A percentile compares a stretch with the other conserved stretches of the same genome.
Evolutionary conservation across 495 filamentous ascomycete genomes (phyloP).

Genomic region (Hypoxylon lienhwacheense): DNA sequence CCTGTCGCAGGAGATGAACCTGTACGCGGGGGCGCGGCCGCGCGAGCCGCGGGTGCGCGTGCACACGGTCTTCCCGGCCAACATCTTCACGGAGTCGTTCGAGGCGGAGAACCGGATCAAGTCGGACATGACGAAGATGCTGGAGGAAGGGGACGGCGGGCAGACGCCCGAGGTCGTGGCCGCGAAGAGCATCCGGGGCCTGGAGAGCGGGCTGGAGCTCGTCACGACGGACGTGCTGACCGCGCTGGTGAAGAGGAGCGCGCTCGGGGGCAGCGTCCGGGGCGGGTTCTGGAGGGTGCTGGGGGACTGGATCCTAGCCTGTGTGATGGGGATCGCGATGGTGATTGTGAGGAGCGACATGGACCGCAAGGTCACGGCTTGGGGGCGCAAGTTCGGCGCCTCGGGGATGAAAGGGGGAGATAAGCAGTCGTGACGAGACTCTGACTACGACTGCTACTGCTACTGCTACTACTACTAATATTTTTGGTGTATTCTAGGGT

Average conservation of each 20-base stretch:
- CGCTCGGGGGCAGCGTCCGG: slow-evolving; percentile 3
- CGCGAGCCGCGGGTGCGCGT: slow-evolving; percentile 56
- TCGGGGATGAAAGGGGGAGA: too few species aligned
- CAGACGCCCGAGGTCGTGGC: slow-evolving; percentile 60
- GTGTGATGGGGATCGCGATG: neutral
- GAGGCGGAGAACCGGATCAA: slow-evolving; percentile 77
- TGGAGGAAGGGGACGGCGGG: slow-evolving; percentile 73
- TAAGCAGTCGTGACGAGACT: too few species aligned
- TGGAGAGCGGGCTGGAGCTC: slow-evolving; percentile 56
- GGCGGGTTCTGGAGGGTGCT: neutral
- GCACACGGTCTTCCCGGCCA: slow-evolving; percentile 75
- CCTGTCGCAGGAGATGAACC: slow-evolving; percentile 73
- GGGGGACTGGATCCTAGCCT: slow-evolving; percentile 2
- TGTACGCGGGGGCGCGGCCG: slow-evolving; percentile 61
- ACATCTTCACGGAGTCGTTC: slow-evolving; percentile 66
- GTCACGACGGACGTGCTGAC: slow-evolving; percentile 5
- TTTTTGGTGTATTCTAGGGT: too few species aligned
- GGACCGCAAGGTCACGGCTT: slow-evolving; percentile 1
- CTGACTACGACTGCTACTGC: too few species aligned
- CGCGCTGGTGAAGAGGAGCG: neutral
- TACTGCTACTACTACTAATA: too few species aligned
- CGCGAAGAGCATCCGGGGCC: slow-evolving; percentile 54
- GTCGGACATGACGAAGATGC: slow-evolving; percentile 68
- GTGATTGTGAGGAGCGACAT: slow-evolving; percentile 6
- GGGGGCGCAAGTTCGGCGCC: slow-evolving; percentile 8